Percentiles rank a stretch among this genome's conserved stretches.
phyloP scores from a whole-genome alignment of 345 rosid genomes.

The Erysimum cheiranthoides region DNA sequence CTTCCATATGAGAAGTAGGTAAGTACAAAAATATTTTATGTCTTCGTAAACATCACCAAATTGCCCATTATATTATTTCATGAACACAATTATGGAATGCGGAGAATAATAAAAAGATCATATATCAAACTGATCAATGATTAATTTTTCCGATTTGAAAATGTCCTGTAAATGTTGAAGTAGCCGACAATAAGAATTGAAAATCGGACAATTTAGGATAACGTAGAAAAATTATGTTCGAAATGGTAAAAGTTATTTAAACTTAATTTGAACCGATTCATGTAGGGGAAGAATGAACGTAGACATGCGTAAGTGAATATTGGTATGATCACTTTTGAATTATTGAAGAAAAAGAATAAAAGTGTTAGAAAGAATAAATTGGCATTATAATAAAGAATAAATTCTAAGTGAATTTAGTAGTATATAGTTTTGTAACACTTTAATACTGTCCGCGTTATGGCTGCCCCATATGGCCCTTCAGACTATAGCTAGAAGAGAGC shows the following conservation, averaged over 20 bases:
- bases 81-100: background rate
- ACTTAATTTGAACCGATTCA: slow-evolving; percentile 29
- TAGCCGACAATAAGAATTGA: slow-evolving; percentile 37
- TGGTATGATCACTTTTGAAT: slow-evolving; percentile 60
- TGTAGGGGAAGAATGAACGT: slow-evolving; percentile 34
- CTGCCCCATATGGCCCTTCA: slow-evolving; percentile 47
- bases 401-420: slow-evolving; percentile 52
- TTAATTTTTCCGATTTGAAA: slow-evolving; percentile 5
- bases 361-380: slow-evolving; percentile 53
- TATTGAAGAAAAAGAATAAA: slow-evolving; percentile 65
- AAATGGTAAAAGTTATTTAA: slow-evolving; percentile 31
- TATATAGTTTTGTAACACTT: slow-evolving; percentile 38
- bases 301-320: slow-evolving; percentile 59
- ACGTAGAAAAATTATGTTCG: slow-evolving; percentile 2
- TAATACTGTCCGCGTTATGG: slow-evolving; percentile 52
- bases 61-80: background rate
- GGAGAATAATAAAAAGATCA: background rate
- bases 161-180: slow-evolving; percentile 18
- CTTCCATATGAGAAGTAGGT: background rate
- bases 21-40: background rate
- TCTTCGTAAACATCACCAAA: background rate
- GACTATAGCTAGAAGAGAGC: slow-evolving; percentile 48
- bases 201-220: slow-evolving; percentile 29
- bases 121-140: background rate
- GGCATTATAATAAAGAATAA: slow-evolving; percentile 63